These are phyloP conservation scores for Suhomyces taliae DNA, from an alignment of 1,139 yeast species.

Conservation along the genomic window DNA sequence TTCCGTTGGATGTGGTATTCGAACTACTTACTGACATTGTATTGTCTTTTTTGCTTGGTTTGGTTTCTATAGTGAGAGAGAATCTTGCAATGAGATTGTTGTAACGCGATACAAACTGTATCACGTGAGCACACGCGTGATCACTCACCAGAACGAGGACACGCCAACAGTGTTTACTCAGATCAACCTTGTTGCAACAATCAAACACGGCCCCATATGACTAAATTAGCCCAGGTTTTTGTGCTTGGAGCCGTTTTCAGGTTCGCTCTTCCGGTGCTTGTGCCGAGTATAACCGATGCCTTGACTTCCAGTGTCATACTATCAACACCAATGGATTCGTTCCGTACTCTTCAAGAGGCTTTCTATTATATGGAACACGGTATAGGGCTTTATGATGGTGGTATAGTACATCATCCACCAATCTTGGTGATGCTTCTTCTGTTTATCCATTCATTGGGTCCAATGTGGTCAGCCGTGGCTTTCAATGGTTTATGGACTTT, in stretches of 20 bases:
- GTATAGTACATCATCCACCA: constrained; percentile 86
- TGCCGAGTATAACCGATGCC: constrained; percentile 31
- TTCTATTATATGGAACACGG: constrained; percentile 62
- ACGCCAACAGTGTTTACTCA: neutral
- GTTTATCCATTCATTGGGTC: constrained; percentile 25
- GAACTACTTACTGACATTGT: constrained; percentile 7
- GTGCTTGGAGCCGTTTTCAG: constrained; percentile 33
- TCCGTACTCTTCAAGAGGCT: constrained; percentile 72
- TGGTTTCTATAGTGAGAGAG: too few species aligned
- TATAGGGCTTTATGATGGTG: constrained; percentile 76
- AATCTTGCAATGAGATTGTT: too few species aligned
- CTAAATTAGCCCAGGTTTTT: constrained; percentile 21
- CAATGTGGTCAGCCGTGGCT: constrained; percentile 8
- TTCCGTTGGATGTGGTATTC: neutral
- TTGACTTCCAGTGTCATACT: constrained; percentile 56
- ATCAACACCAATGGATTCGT: constrained; percentile 77
- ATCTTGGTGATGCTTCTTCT: constrained; percentile 55
- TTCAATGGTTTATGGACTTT: constrained; percentile 40
- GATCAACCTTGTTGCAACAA: neutral
- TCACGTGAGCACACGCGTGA: too few species aligned
- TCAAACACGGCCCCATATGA: constrained; percentile 1
- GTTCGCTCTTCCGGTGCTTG: constrained; percentile 31
- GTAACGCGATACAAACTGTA: too few species aligned
- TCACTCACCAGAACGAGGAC: too few species aligned
- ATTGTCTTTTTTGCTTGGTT: too few species aligned